Evolutionary conservation across 305 asterid species (phyloP), one percentile per base, ranked within the genome.

Genomic region (Fraxinus ornus): DNA sequence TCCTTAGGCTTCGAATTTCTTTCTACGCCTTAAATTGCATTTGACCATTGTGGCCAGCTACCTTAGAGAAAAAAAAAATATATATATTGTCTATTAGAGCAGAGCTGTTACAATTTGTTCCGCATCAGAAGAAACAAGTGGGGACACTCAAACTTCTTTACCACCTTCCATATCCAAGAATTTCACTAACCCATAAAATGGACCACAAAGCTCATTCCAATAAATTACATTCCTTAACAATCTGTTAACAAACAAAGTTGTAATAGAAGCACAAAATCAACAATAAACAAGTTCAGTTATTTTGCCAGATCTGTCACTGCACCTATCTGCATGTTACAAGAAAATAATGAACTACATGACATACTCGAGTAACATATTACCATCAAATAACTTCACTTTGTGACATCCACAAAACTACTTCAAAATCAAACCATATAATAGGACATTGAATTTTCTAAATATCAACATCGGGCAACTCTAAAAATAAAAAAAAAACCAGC

Each of bases 391-490:
- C 78, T 76, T 76, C 37, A 74, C 41, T 78, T 66, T 77, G 36
- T 62, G 73, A 72, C 52, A 68, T 47, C 2, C 57, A 4, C 70
- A 77, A 49, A 73, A 64, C 79, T 73, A 83, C 83, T 83, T 55
- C 78, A 83, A 76, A 83, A 81, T 41, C 83, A 80, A 73, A 80
- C 78, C 52, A 66, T 10, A 30, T 30, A 70, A 79, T 68, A 78
- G 71, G 75, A 37, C 17, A 57, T 37, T n/a, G n/a, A 47, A 12
- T 10, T 78, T 52, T 10, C 26, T 75, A 70, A 39, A 72, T 7
- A 36, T 79, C 71, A 72, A 64, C 39, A 26, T 73, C 73, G 64
- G 24, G 17, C 68, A 74, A 66, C 32, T 77, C 47, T 10, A 36
- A 36, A 73, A 62, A 62, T 47, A 82, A 26, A 26, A 77, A 39